Evolutionary conservation across 257 asterid genomes (phyloP).

Genomic region (Lantana camara): DNA sequence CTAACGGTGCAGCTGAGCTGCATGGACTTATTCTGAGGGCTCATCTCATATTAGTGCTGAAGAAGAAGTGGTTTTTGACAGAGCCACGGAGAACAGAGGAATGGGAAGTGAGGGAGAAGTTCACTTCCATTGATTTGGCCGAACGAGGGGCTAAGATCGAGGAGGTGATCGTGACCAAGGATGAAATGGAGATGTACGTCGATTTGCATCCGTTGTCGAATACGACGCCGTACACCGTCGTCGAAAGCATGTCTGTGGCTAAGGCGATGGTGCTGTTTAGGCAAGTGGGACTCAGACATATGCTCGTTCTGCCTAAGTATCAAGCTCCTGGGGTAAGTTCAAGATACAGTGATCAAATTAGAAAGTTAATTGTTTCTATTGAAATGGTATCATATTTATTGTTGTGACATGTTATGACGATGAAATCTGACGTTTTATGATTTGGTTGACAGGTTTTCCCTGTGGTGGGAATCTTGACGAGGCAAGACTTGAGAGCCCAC

Average conservation of each 20-base stretch:
- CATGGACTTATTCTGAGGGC: conserved; percentile 82
- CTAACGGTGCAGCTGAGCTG: conserved; percentile 50
- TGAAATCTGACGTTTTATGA: conserved; percentile 26
- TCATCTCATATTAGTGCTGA: conserved; percentile 70
- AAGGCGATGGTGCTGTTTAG: conserved; percentile 85
- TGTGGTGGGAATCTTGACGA: conserved; percentile 84
- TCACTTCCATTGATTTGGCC: conserved; percentile 73
- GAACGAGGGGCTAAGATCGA: conserved; percentile 67
- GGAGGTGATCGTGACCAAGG: conserved; percentile 58
- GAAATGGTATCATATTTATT: too few relatives aligned
- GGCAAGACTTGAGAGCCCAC: conserved; percentile 86
- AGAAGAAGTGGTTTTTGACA: conserved; percentile 80
- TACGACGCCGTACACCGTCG: conserved; percentile 72
- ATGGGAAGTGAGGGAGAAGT: conserved; percentile 79
- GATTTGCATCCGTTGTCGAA: conserved; percentile 85
- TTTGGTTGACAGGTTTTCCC: conserved; percentile 56
- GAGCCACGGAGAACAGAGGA: conserved; percentile 73
- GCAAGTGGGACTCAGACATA: conserved; percentile 82
- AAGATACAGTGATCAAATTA: not conserved
- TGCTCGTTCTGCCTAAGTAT: conserved; percentile 75
- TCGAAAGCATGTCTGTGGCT: conserved; percentile 82
- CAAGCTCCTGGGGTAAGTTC: conserved; percentile 84
- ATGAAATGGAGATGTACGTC: conserved; percentile 84
- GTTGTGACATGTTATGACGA: too few relatives aligned
- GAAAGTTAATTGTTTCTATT: too few relatives aligned